These are phyloP conservation scores for Lactarius hatsudake DNA, from an alignment of 768 basidiomycete genomes.

Conservation along the genomic window DNA sequence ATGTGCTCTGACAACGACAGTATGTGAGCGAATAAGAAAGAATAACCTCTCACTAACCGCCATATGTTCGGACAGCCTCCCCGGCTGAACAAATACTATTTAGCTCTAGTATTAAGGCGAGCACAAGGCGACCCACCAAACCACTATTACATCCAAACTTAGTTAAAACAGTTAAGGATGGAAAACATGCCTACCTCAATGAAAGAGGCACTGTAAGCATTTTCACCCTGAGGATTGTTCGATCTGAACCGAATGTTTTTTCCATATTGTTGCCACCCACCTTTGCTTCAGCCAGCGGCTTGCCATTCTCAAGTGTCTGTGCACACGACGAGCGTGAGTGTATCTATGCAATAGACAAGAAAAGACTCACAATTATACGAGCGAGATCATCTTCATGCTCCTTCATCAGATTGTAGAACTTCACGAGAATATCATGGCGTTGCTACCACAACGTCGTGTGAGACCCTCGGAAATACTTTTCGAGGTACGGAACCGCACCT, in stretches of 20 bases:
- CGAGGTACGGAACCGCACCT: slow-evolving; percentile 44
- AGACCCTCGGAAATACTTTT: neutral
- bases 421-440: slow-evolving; percentile 80
- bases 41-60: slow-evolving; percentile 48
- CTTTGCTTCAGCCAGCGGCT: slow-evolving; percentile 81
- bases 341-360: neutral
- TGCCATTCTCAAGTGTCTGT: slow-evolving; percentile 95
- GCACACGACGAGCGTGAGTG: neutral
- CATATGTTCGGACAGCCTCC: slow-evolving; percentile 90
- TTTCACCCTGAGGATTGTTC: slow-evolving; percentile 61
- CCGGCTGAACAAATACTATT: slow-evolving; percentile 54
- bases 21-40: neutral
- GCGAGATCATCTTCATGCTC: slow-evolving; percentile 85
- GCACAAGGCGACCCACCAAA: slow-evolving; percentile 53
- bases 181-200: slow-evolving; percentile 55
- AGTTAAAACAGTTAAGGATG: slow-evolving; percentile 28
- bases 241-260: neutral
- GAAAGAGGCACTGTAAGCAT: slow-evolving; percentile 80
- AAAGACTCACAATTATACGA: slow-evolving; percentile 63
- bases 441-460: slow-evolving; percentile 42
- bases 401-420: slow-evolving; percentile 74
- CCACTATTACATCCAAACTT: slow-evolving; percentile 50
- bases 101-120: slow-evolving; percentile 1
- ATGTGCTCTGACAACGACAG: slow-evolving; percentile 60
- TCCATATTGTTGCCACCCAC: slow-evolving; percentile 36